Evolutionary conservation across 139 green algal genomes (phyloP), one percentile per base, ranked within the genome.

Genomic region (Chlorella sp.): DNA sequence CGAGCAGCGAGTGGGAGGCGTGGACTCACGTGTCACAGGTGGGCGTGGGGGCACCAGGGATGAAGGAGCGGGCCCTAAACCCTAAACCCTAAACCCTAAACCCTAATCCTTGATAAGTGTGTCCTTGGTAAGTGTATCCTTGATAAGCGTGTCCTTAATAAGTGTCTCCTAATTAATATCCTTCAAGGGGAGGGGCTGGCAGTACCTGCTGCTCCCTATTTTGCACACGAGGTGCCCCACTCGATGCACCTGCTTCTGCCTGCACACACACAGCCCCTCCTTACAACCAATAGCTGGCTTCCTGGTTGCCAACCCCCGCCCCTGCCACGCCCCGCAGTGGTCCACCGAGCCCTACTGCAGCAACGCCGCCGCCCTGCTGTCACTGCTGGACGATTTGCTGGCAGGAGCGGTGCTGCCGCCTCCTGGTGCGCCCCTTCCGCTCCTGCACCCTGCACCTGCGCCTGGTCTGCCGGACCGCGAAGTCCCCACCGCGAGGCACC

Each of bases 311-410:
- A 71, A 26, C 64, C 64, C 21, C 64, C 21, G 21, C 21, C 64
- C 34, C n/a, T 21, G 5, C n/a, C 7, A 1, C 24, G 34, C 24
- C 85, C 42, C 37, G 89, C 83, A 89, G 78, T 83, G 92, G 64
- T 61, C 90, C 30, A 89, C 90, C 4, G 85, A 94, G 88, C 81
- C 89, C 32, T 91, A 85, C 71, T 64, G 83, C 21, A 60, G 60
- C 89, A 94, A 93, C 42, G 88, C 88, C 12, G 87, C 91, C 88
- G 91, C 79, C 4, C 36, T 93, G 79, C 85, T 94, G n/a, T 86
- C 66, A 0, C 37, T 94, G n/a, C 26, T 93, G 3, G 91, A 92
- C 19, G 91, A 94, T 78, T 77, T 92, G 36, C 71, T 83, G 32
- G 42, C 69, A 0, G 89, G 91, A 24, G 86, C 80, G 18, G 86